Evolutionary conservation across 2,329 filamentous ascomycete species (phyloP).

Genomic region (Spiromastix sp.): DNA sequence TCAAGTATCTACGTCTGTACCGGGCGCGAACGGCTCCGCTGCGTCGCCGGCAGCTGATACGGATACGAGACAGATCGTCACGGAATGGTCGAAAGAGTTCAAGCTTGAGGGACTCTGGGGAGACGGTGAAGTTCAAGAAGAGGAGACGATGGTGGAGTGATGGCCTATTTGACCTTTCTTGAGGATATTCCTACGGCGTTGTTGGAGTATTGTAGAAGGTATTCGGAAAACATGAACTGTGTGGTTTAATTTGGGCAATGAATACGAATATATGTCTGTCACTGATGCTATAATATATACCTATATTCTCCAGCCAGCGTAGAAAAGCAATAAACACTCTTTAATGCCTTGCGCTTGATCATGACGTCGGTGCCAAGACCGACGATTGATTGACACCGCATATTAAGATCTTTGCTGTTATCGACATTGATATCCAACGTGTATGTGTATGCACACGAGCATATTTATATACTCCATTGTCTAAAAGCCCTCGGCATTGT

Average conservation of each 20-base stretch:
- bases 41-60: constrained; percentile 37
- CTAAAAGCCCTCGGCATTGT: no score
- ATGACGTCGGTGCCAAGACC: no score
- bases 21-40: constrained; percentile 22
- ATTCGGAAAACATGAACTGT: constrained; percentile 1
- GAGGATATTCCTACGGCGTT: constrained; percentile 1
- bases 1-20: constrained; percentile 39
- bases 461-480: no score
- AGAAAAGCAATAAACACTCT: no score
- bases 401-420: no score
- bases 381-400: no score
- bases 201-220: neutral
- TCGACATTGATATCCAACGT: no score
- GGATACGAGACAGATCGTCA: constrained; percentile 75
- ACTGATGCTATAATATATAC: no score
- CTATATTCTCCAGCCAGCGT: no score
- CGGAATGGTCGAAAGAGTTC: constrained; percentile 89
- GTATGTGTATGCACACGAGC: no score
- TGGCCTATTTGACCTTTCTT: neutral
- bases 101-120: constrained; percentile 90
- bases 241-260: no score
- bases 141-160: constrained; percentile 32
- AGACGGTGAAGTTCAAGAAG: constrained; percentile 40
- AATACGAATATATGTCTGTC: constrained; percentile 2
- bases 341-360: no score